phyloP scores from a whole-genome alignment of 139 green algal genomes.

The Penium margaritaceum region DNA sequence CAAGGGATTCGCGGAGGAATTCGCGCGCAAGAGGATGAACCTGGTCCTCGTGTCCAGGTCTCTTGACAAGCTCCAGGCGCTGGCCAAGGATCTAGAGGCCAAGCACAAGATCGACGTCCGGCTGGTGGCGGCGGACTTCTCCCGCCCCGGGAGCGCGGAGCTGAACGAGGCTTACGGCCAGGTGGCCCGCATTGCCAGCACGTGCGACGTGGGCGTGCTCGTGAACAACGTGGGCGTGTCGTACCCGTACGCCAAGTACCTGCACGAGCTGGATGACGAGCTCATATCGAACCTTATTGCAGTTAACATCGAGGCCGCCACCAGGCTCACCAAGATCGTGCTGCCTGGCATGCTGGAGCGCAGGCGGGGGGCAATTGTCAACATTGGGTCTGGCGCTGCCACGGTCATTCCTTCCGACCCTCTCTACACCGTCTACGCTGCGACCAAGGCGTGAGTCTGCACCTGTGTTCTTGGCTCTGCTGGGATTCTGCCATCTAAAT shows the following conservation, averaged over 20 bases:
- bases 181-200: conserved; percentile 74
- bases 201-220: conserved; percentile 72
- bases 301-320: conserved; percentile 41
- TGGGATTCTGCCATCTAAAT: too few relatives aligned
- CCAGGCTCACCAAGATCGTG: conserved; percentile 58
- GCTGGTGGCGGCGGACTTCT: conserved; percentile 40
- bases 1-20: conserved; percentile 55
- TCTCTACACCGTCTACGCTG: conserved; percentile 68
- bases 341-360: conserved; percentile 68
- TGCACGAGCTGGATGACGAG: conserved; percentile 47
- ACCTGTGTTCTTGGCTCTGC: too few relatives aligned
- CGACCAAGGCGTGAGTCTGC: conserved; percentile 61
- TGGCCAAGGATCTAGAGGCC: conserved; percentile 39
- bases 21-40: conserved; percentile 65
- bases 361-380: conserved; percentile 62
- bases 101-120: conserved; percentile 56
- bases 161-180: conserved; percentile 52
- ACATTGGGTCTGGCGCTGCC: conserved; percentile 62
- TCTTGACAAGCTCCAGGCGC: conserved; percentile 58
- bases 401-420: conserved; percentile 64
- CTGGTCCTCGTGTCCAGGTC: conserved; percentile 68
- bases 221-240: conserved; percentile 79
- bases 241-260: conserved; percentile 64
- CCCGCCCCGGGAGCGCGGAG: conserved; percentile 9
- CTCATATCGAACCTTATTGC: conserved; percentile 54